Conservation (phyloP, 164 flowering plant species). For the Stephania yunnanensis region DNA sequence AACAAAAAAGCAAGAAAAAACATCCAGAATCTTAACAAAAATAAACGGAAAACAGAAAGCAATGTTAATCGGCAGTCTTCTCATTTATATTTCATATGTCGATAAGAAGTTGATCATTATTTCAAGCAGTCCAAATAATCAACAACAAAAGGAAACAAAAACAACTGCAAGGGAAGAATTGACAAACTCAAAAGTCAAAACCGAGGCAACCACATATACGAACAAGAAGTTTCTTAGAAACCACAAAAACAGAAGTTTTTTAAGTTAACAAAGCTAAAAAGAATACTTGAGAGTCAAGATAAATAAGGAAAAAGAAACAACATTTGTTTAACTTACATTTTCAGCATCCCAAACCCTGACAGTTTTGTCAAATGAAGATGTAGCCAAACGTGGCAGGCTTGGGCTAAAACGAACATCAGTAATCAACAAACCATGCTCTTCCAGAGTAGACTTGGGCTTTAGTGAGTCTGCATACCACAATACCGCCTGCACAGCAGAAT, state of each 20-base stretch:
- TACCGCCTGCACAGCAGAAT: slow-evolving; percentile 45
- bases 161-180: not conserved
- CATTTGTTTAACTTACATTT: slow-evolving; percentile 39
- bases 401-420: slow-evolving; percentile 87
- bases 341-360: slow-evolving; percentile 89
- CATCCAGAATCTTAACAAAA: not conserved
- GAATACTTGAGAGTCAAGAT: not conserved
- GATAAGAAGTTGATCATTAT: not conserved
- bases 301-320: not conserved
- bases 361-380: slow-evolving; percentile 75
- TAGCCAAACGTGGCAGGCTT: slow-evolving; percentile 65
- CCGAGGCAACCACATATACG: not conserved
- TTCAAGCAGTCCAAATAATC: not conserved
- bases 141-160: not conserved
- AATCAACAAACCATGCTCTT: slow-evolving; percentile 59
- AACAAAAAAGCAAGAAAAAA: not conserved
- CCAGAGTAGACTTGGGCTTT: slow-evolving; percentile 46
- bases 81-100: not conserved
- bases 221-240: not conserved
- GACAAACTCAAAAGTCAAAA: not conserved
- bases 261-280: not conserved
- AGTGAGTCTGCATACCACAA: slow-evolving; percentile 64
- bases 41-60: not conserved
- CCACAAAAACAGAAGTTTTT: not conserved
- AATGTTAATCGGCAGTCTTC: not conserved